These are phyloP conservation scores for Acanthamoeba lenticulata DNA, from an alignment of 208 protist species.

Conservation along the genomic window DNA sequence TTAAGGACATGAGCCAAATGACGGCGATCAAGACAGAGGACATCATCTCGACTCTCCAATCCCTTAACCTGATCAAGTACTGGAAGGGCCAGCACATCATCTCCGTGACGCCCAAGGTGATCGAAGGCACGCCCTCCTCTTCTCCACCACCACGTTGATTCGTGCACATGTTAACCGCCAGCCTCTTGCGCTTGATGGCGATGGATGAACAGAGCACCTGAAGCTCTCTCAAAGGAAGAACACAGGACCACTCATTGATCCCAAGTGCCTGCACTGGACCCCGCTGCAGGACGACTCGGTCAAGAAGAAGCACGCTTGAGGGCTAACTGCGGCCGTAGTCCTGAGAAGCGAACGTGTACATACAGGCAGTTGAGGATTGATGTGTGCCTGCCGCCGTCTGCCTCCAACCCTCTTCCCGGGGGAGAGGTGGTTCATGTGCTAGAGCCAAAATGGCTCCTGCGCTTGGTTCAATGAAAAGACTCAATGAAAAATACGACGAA, in stretches of 20 bases:
- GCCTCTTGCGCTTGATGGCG: not conserved
- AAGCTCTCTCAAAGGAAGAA: slow-evolving; percentile 62
- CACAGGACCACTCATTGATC: not conserved
- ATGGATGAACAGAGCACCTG: slow-evolving; percentile 59
- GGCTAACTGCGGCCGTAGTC: no score
- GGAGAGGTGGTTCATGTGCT: no score
- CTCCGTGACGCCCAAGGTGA: slow-evolving; percentile 85
- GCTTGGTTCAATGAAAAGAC: no score
- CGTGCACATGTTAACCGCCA: not conserved
- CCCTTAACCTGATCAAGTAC: slow-evolving; percentile 86
- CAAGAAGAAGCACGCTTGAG: slow-evolving; percentile 14
- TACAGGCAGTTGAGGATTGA: not conserved
- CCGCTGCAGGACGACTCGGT: slow-evolving; percentile 4
- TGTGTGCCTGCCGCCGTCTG: no score
- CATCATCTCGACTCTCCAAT: slow-evolving; percentile 88
- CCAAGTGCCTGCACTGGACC: slow-evolving; percentile 64
- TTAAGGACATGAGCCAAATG: slow-evolving; percentile 82
- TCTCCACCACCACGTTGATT: not conserved
- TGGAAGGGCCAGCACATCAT: slow-evolving; percentile 90
- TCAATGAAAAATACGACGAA: no score
- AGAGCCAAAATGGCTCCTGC: no score
- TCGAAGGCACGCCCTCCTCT: slow-evolving; percentile 71
- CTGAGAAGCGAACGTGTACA: not conserved
- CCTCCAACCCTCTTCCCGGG: no score
- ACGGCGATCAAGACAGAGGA: slow-evolving; percentile 86